A percentile compares a stretch with the other conserved stretches of the same genome.
These are phyloP conservation scores for Rhodotorula paludigena DNA, from an alignment of 768 basidiomycete species.

Conservation along the genomic window DNA sequence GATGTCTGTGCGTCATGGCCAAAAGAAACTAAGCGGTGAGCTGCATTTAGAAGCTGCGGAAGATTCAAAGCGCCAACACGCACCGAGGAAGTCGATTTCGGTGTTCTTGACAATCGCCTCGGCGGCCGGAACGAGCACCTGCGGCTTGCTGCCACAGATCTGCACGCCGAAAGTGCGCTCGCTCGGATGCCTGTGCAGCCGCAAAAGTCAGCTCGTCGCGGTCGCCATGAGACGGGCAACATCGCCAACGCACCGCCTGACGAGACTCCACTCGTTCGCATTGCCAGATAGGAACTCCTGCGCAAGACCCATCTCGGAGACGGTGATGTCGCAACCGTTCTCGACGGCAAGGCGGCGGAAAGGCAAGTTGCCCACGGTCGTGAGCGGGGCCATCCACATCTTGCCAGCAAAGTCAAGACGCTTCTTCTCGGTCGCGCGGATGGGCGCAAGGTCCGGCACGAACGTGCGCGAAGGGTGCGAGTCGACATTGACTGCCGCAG, in stretches of 20 bases:
- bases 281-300: conserved; percentile 81
- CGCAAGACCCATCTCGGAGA: conserved; percentile 95
- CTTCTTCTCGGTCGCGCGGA: conserved; percentile 76
- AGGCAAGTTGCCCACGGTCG: conserved; percentile 94
- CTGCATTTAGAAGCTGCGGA: neutral
- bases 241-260: too few relatives aligned
- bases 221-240: too few relatives aligned
- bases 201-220: too few relatives aligned
- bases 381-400: conserved; percentile 78
- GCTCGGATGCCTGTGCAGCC: conserved; percentile 66
- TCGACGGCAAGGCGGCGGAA: conserved; percentile 83
- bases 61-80: neutral
- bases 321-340: conserved; percentile 79
- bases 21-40: neutral
- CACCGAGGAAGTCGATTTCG: conserved; percentile 46
- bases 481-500: neutral
- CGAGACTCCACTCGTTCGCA: conserved; percentile 90
- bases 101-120: conserved; percentile 72
- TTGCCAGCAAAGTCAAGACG: conserved; percentile 78
- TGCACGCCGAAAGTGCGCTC: conserved; percentile 87
- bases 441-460: conserved; percentile 60
- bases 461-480: conserved; percentile 37
- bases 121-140: conserved; percentile 66
- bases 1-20: conserved; percentile 56
- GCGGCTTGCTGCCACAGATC: conserved; percentile 80